Percentiles rank a stretch among this genome's conserved stretches.
Conservation (phyloP, 2,329 filamentous ascomycete species). For the Colletotrichum sublineola region DNA sequence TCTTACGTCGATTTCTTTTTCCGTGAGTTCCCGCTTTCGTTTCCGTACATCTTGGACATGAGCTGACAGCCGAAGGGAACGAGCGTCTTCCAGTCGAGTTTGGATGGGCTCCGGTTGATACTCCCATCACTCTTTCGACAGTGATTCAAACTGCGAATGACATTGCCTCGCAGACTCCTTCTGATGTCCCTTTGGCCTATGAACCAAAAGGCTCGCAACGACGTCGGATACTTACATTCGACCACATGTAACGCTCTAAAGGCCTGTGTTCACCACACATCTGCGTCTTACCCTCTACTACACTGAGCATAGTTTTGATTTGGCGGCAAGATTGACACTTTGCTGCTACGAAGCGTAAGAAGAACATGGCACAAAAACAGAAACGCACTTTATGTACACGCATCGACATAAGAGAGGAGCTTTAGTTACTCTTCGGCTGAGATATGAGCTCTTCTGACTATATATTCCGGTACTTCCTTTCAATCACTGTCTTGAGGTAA, state of each 20-base stretch:
- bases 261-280: too few species aligned
- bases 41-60: too few species aligned
- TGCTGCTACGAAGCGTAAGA: too few species aligned
- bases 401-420: background rate
- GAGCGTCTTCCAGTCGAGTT: conserved; percentile 31
- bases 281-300: background rate
- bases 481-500: background rate
- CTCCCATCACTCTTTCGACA: conserved; percentile 3
- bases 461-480: background rate
- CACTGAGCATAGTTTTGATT: background rate
- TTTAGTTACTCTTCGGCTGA: background rate
- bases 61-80: conserved; percentile 14
- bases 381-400: background rate
- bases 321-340: background rate
- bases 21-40: conserved; percentile 48
- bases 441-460: background rate
- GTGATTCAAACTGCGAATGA: conserved; percentile 7
- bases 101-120: conserved; percentile 26
- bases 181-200: conserved; percentile 22
- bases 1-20: conserved; percentile 61
- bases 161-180: conserved; percentile 5
- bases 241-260: background rate
- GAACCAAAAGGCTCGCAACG: background rate
- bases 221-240: background rate
- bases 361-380: too few species aligned